These are phyloP conservation scores for Alternaria ventricosa DNA, from an alignment of 2,329 filamentous ascomycete species.

Conservation along the genomic window DNA sequence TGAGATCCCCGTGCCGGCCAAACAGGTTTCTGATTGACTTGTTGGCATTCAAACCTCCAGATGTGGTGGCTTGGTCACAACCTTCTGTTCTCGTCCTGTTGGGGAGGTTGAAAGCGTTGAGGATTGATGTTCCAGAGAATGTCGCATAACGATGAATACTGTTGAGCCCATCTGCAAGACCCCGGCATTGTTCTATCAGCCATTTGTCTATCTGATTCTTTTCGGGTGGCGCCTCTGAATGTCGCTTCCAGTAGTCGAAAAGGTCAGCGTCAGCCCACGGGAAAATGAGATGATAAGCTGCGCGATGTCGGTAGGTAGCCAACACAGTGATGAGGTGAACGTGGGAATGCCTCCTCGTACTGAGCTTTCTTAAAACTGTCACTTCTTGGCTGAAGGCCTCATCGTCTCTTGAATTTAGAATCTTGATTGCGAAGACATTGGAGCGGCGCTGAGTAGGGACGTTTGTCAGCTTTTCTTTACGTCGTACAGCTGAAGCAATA, in stretches of 20 bases:
- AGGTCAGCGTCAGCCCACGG: conserved; percentile 16
- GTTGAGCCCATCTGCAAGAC: conserved; percentile 9
- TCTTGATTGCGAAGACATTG: conserved; percentile 1
- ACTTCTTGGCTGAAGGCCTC: background rate
- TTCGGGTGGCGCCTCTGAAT: background rate
- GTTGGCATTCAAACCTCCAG: background rate
- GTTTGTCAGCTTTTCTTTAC: background rate
- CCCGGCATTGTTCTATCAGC: conserved; percentile 8
- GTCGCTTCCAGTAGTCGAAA: background rate
- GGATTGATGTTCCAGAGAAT: background rate
- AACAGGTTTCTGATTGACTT: conserved; percentile 14
- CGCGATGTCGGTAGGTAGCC: background rate
- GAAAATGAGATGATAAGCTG: conserved; percentile 7
- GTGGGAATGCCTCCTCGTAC: background rate
- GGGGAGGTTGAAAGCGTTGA: background rate
- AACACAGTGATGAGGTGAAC: background rate
- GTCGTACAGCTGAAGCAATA: background rate
- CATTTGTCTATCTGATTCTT: background rate
- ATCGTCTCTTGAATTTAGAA: background rate
- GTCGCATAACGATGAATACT: conserved; percentile 8
- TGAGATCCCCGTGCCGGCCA: conserved; percentile 47
- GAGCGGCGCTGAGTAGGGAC: background rate
- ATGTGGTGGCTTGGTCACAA: background rate
- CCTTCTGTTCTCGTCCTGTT: background rate
- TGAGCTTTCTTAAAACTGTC: background rate